These are phyloP conservation scores for Solanum clarkiae DNA, from an alignment of 257 asterid species.

Conservation along the genomic window DNA sequence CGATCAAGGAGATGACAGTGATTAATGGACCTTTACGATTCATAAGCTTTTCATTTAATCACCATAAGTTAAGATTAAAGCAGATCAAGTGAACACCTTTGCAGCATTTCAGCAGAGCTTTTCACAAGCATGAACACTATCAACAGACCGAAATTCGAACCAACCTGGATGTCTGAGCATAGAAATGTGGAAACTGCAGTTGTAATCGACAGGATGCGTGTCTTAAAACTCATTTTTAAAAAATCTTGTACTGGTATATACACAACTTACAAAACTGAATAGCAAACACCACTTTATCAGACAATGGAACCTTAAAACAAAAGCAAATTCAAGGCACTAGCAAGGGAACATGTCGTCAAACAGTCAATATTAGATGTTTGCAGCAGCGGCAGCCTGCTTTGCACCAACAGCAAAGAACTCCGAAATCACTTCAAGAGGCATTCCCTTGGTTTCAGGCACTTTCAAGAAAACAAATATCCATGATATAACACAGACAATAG, in stretches of 20 bases:
- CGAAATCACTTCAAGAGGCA: slow-evolving; percentile 69
- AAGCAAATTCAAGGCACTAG: neutral
- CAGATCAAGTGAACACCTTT: neutral
- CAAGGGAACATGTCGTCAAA: neutral
- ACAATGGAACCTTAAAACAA: neutral
- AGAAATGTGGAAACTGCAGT: neutral
- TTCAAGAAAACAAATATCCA: slow-evolving; percentile 46
- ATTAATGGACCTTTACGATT: neutral
- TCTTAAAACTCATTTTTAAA: neutral
- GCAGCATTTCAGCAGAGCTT: neutral
- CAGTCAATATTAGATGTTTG: neutral
- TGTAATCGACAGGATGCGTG: neutral
- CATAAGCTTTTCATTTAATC: neutral
- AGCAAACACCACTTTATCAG: neutral
- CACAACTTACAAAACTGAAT: neutral
- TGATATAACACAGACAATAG: slow-evolving; percentile 30
- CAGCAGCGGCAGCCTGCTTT: slow-evolving; percentile 17
- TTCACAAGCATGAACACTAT: neutral
- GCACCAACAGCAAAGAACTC: slow-evolving; percentile 63
- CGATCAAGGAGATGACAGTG: neutral
- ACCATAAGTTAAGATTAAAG: neutral
- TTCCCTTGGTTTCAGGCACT: slow-evolving; percentile 75
- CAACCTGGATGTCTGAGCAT: neutral
- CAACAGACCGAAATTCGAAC: neutral
- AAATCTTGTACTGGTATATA: neutral